Evolutionary conservation across 768 basidiomycete species (phyloP), one percentile per base, ranked within the genome.

Genomic region (Mrakia hoshinonis): DNA sequence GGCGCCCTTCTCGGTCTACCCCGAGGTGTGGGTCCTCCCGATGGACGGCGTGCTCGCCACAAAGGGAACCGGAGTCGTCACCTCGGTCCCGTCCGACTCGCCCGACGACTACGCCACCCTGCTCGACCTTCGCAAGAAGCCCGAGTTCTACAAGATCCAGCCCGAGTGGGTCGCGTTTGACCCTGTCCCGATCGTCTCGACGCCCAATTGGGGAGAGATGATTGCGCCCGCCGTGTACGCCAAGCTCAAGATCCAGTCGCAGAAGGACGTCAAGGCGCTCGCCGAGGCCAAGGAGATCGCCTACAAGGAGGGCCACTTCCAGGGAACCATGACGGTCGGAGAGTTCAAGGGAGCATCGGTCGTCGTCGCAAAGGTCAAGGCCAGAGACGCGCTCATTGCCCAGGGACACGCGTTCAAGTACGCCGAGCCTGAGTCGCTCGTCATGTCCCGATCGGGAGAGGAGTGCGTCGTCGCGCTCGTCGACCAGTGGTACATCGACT

Each of bases 401-500:
- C 82, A 81, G 9, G 88, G 87, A 2, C 76, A 90, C 68, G 95
- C 91, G 9, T 87, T 96, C 76, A 84, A 90, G 70, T 99, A 99
- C 78, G 92, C 94, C 12, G 95, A 98, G 80, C 95, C 95, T 0
- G 94, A 98, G 80, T 89, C 89, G 69, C 79, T 91, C 75, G 89
- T 97, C 76, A 86, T 93, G 76, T 91, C 89, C 55, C 84, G 95
- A 54, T 92, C 89, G 79, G 87, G 85, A n/a, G 96, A 99, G 77
- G 95, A 97, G 81, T 99, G 96, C 82, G 90, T 97, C 24, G 92
- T 99, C 70, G 94, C 95, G 3, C 82, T 99, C 75, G 94, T 93
- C 86, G 96, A 99, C 79, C 96, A 99, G 80, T 99, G 95, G 94
- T 99, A 98, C 80, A 81, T 98, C 79, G 92, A 98, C 80, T 99